phyloP scores from a whole-genome alignment of 2,329 filamentous ascomycete species.

The Colletotrichum tabaci region DNA sequence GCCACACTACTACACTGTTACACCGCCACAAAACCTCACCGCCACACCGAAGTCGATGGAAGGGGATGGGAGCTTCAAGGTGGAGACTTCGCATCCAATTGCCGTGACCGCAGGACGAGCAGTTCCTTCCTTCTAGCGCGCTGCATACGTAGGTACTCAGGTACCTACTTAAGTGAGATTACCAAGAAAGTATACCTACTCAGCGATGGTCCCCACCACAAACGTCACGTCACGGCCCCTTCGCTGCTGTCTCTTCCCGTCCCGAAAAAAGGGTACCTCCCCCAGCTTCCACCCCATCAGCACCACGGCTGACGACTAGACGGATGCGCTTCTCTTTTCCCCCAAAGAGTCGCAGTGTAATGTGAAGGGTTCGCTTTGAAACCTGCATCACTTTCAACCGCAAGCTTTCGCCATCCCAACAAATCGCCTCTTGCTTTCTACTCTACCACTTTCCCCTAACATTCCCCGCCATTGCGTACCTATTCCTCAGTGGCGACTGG shows the following conservation, averaged over 20 bases:
- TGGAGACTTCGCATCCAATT: conserved; percentile 18
- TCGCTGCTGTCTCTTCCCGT: neutral
- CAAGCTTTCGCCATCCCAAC: conserved; percentile 14
- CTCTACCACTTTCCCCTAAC: neutral
- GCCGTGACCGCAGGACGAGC: neutral
- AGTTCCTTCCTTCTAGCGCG: too few relatives aligned
- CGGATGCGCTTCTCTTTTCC: conserved; percentile 9
- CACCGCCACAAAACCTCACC: neutral
- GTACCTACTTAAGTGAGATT: conserved; percentile 1
- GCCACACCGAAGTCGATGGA: conserved; percentile 41
- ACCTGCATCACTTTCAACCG: conserved; percentile 3
- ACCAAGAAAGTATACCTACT: conserved; percentile 10
- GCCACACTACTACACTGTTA: too few relatives aligned
- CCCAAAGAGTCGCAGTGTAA: too few relatives aligned
- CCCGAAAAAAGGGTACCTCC: conserved; percentile 4
- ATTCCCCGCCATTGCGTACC: neutral
- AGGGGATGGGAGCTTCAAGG: conserved; percentile 20
- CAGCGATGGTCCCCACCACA: conserved; percentile 26
- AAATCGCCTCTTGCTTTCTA: neutral
- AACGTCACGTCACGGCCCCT: conserved; percentile 26
- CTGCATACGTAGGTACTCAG: too few relatives aligned
- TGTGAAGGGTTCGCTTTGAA: neutral
- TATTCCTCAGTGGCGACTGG: neutral
- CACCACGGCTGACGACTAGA: neutral
- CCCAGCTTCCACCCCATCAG: conserved; percentile 5